phyloP scores from a whole-genome alignment of 805 yeast species.

The Candida lessepsii region DNA sequence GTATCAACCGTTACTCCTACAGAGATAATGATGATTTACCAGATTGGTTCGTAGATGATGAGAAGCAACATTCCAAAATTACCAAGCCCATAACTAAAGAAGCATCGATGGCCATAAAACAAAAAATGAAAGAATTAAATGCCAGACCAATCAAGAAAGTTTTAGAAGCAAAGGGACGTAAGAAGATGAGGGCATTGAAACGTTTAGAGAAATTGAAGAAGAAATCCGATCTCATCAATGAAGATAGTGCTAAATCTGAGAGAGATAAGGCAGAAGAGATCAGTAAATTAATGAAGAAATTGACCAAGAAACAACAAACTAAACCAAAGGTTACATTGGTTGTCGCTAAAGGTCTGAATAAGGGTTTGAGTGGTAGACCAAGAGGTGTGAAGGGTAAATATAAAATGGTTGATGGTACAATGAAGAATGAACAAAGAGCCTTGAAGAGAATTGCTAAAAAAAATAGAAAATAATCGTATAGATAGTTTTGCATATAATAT shows the following conservation, averaged over 20 bases:
- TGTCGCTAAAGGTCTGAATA: slow-evolving; percentile 82
- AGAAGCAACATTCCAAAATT: slow-evolving; percentile 78
- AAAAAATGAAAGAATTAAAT: slow-evolving; percentile 60
- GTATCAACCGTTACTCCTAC: slow-evolving; percentile 88
- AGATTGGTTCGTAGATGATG: slow-evolving; percentile 97
- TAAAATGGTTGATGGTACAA: slow-evolving; percentile 98
- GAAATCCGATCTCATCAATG: slow-evolving; percentile 89
- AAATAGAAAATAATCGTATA: slow-evolving; percentile 49
- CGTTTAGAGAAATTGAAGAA: slow-evolving; percentile 85
- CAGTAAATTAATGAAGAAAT: slow-evolving; percentile 75
- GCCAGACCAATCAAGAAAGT: slow-evolving; percentile 99
- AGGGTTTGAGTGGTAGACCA: slow-evolving; percentile 91
- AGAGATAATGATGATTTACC: slow-evolving; percentile 90
- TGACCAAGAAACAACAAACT: slow-evolving; percentile 65
- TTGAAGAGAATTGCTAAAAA: slow-evolving; percentile 86
- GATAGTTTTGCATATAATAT: too few relatives aligned
- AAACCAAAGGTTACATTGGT: slow-evolving; percentile 87
- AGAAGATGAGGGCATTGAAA: slow-evolving; percentile 87
- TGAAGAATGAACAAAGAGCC: slow-evolving; percentile 97
- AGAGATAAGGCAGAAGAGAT: slow-evolving; percentile 94
- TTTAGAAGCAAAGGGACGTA: slow-evolving; percentile 95
- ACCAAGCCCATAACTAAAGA: slow-evolving; percentile 94
- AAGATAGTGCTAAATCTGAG: slow-evolving; percentile 83
- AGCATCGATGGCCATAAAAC: slow-evolving; percentile 45
- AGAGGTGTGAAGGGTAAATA: slow-evolving; percentile 95